These are phyloP conservation scores for Aspergillus carlsbadensis DNA, from an alignment of 495 filamentous ascomycete species.

Conservation along the genomic window DNA sequence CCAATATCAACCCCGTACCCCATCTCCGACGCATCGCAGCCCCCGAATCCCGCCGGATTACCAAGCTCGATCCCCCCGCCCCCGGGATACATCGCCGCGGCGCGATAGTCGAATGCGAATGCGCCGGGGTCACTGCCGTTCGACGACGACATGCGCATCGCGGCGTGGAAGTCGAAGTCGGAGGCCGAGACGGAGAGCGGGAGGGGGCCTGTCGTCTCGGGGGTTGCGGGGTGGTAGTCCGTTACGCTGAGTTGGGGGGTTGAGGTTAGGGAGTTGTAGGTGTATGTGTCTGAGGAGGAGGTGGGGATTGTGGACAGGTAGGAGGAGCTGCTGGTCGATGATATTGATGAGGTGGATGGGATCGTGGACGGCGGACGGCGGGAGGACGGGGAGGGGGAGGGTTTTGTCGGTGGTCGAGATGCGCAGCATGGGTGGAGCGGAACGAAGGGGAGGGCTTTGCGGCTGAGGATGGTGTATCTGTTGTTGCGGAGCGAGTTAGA, in stretches of 20 bases:
- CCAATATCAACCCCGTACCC: not conserved
- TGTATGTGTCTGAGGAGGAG: not conserved
- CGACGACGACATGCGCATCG: not conserved
- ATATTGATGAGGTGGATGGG: not conserved
- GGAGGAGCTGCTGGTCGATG: not conserved
- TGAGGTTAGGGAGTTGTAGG: slow-evolving; percentile 1
- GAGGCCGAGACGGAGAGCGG: too few species aligned
- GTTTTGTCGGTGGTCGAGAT: not conserved
- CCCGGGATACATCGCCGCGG: not conserved
- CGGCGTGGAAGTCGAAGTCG: not conserved
- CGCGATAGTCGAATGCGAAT: not conserved
- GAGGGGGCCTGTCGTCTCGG: not conserved
- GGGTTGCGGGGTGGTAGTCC: slow-evolving; percentile 8
- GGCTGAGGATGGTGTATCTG: slow-evolving; percentile 11
- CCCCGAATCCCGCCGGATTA: not conserved
- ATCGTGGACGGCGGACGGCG: not conserved
- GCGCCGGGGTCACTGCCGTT: not conserved
- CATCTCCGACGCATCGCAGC: not conserved
- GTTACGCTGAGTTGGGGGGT: slow-evolving; percentile 5
- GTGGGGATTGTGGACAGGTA: not conserved
- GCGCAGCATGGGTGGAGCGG: slow-evolving; percentile 2
- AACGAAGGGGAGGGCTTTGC: not conserved
- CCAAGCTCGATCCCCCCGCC: not conserved
- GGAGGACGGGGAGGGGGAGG: not conserved
- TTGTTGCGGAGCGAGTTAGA: not conserved